Conservation (phyloP, 768 basidiomycete genomes). For the Mrakia frigida region DNA sequence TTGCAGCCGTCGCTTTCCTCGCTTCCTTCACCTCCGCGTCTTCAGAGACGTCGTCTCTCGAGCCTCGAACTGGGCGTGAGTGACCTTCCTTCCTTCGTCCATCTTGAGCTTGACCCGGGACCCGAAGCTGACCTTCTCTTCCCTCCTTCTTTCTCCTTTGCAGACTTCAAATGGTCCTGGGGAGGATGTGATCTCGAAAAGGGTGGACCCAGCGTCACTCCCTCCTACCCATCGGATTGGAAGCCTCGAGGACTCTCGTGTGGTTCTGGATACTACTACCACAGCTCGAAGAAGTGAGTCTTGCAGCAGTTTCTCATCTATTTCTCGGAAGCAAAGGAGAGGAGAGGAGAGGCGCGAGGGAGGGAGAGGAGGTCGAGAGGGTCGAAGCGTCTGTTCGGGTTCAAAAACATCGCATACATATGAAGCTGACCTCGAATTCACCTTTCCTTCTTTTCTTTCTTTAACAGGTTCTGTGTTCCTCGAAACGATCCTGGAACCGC, state of each 20-base stretch:
- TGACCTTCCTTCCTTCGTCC: background rate
- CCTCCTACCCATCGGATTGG: background rate
- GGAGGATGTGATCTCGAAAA: background rate
- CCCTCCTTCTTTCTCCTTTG: background rate
- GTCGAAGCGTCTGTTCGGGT: background rate
- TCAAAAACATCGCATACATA: too few relatives aligned
- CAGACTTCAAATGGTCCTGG: background rate
- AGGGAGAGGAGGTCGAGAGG: background rate
- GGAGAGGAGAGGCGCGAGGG: background rate
- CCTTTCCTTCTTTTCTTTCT: background rate
- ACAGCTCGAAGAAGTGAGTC: background rate
- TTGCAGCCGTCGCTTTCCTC: background rate
- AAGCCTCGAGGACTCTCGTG: background rate
- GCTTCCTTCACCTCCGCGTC: background rate
- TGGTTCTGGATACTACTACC: background rate
- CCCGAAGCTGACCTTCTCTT: background rate
- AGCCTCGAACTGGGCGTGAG: slow-evolving; percentile 2
- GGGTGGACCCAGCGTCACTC: background rate
- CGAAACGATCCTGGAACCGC: background rate
- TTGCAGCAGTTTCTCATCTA: too few relatives aligned
- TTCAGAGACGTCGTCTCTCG: background rate
- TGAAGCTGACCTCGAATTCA: background rate
- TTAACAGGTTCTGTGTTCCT: background rate
- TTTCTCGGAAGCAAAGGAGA: background rate
- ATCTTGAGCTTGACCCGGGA: background rate